These are phyloP conservation scores for Piper longum DNA, from an alignment of 164 flowering plant species.

Conservation along the genomic window DNA sequence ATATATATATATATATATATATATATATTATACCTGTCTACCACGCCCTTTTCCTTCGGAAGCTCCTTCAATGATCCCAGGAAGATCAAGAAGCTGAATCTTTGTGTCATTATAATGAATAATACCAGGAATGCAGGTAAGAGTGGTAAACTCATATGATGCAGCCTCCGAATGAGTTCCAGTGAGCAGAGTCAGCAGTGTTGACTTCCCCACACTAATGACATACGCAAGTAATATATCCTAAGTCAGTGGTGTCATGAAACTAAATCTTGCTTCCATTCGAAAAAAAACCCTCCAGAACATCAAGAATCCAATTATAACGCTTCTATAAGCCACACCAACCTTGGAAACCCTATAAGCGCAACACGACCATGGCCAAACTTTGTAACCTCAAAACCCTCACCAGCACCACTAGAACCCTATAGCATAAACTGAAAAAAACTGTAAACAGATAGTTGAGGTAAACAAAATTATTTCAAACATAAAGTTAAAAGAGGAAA, in stretches of 20 bases:
- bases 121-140: conserved; percentile 97
- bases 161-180: conserved; percentile 99
- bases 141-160: conserved; percentile 98
- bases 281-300: neutral
- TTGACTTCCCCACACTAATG: conserved; percentile 96
- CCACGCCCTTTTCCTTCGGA: conserved; percentile 99
- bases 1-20: too few relatives aligned
- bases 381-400: conserved; percentile 98
- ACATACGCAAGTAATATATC: neutral
- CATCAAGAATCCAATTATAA: neutral
- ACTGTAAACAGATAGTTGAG: neutral
- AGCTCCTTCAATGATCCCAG: conserved; percentile 99
- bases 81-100: conserved; percentile 96
- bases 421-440: conserved; percentile 11
- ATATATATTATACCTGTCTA: conserved; percentile 57
- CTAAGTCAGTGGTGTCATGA: too few relatives aligned
- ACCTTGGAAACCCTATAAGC: conserved; percentile 99
- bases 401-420: conserved; percentile 98
- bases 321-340: neutral
- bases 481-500: neutral
- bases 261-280: neutral
- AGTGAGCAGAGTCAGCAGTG: conserved; percentile 81
- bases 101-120: conserved; percentile 96
- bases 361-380: conserved; percentile 99
- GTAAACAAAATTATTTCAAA: neutral